These are phyloP conservation scores for Verticillium nonalfalfae DNA, from an alignment of 2,329 filamentous ascomycete genomes.

Conservation along the genomic window DNA sequence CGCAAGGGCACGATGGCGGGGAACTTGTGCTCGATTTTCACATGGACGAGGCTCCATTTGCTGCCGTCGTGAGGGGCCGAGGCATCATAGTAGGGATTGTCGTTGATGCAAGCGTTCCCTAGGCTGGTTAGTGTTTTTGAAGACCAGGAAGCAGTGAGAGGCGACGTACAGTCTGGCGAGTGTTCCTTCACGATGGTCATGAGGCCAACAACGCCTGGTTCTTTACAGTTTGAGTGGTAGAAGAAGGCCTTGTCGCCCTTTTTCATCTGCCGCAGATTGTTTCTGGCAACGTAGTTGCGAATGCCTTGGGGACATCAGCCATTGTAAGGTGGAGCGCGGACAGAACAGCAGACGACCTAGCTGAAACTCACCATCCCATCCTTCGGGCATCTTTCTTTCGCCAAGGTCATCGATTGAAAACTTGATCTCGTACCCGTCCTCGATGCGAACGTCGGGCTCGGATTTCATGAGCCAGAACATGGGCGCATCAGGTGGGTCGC, in stretches of 20 bases:
- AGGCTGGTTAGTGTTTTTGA: neutral
- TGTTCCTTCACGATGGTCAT: constrained; percentile 88
- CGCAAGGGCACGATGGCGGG: constrained; percentile 50
- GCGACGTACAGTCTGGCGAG: constrained; percentile 62
- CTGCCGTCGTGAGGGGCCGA: constrained; percentile 52
- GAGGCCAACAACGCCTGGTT: constrained; percentile 77
- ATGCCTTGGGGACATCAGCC: constrained; percentile 2
- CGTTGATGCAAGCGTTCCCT: constrained; percentile 17
- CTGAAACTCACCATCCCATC: constrained; percentile 72
- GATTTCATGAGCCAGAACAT: constrained; percentile 80
- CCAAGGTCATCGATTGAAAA: constrained; percentile 92
- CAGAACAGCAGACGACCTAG: too few relatives aligned
- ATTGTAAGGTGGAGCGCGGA: neutral
- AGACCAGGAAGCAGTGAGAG: neutral
- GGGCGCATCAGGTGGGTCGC: constrained; percentile 27
- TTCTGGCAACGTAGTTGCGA: constrained; percentile 51
- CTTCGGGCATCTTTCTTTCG: constrained; percentile 67
- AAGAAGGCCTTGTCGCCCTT: constrained; percentile 91
- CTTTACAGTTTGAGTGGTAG: constrained; percentile 92
- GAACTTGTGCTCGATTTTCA: constrained; percentile 82
- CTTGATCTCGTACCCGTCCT: constrained; percentile 77
- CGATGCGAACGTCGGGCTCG: constrained; percentile 78
- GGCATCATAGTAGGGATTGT: constrained; percentile 77
- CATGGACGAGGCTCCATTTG: constrained; percentile 83
- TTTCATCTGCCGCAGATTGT: constrained; percentile 88